Percentiles rank a stretch among this genome's conserved stretches.
Conservation (phyloP, 2,329 filamentous ascomycete species). For the Fusarium clavum region DNA sequence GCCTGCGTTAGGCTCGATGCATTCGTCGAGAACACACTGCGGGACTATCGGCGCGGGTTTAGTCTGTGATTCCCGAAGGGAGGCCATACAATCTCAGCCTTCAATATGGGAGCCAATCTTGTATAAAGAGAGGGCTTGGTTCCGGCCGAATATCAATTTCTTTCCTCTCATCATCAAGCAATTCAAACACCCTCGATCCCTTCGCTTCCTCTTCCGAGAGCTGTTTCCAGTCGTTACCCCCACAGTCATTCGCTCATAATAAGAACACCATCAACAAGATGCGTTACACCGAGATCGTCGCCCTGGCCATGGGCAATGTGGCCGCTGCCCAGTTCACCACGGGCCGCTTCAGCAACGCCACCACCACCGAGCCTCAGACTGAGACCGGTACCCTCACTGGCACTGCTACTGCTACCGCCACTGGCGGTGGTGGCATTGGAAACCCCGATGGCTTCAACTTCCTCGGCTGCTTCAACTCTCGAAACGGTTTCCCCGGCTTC, state of each 20-base stretch:
- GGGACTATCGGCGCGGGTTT: conserved; percentile 19
- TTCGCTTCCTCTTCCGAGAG: conserved; percentile 48
- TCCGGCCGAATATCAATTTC: conserved; percentile 32
- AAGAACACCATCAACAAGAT: conserved; percentile 43
- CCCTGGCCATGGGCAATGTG: conserved; percentile 49
- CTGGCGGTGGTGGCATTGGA: neutral
- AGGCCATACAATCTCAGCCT: conserved; percentile 24
- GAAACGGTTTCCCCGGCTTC: conserved; percentile 46
- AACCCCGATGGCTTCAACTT: conserved; percentile 37
- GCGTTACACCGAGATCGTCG: conserved; percentile 48
- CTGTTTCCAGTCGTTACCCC: conserved; percentile 43
- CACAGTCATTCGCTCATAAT: conserved; percentile 44
- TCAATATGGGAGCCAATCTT: conserved; percentile 11
- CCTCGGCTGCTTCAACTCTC: conserved; percentile 48
- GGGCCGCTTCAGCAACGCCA: conserved; percentile 23
- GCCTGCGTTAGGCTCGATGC: conserved; percentile 19
- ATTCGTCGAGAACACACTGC: conserved; percentile 30
- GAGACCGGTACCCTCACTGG: conserved; percentile 9
- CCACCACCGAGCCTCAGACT: neutral
- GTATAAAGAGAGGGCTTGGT: conserved; percentile 47
- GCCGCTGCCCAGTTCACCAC: conserved; percentile 43
- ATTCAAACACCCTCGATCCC: conserved; percentile 48
- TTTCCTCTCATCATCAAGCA: conserved; percentile 41
- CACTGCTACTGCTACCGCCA: conserved; percentile 5
- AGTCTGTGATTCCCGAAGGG: conserved; percentile 12